A percentile compares a stretch with the other conserved stretches of the same genome.
These are phyloP conservation scores for Saccharomyces hybrid DNA, from an alignment of 1,139 yeast genomes.

Conservation along the genomic window DNA sequence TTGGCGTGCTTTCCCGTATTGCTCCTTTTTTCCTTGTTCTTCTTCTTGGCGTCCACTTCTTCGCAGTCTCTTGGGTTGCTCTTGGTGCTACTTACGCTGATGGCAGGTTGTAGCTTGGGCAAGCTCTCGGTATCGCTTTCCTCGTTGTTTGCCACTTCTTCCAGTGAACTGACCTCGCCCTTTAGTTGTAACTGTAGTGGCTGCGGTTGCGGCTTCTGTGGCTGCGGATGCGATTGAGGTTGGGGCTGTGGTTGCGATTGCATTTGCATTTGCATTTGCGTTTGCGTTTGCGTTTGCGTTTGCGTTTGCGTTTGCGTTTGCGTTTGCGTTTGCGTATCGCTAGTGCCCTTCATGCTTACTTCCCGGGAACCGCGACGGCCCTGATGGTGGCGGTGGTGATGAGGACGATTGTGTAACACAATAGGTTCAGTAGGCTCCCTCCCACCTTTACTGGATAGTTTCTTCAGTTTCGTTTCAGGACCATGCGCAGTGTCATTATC, in stretches of 20 bases:
- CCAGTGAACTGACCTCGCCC: neutral
- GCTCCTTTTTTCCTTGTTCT: neutral
- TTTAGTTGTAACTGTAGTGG: neutral
- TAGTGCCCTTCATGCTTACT: neutral
- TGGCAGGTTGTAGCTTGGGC: constrained; percentile 18
- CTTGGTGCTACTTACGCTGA: constrained; percentile 16
- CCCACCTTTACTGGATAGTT: neutral
- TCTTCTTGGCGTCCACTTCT: neutral
- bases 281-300: too few relatives aligned
- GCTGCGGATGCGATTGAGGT: too few relatives aligned
- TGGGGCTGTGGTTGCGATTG: too few relatives aligned
- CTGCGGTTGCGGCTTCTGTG: too few relatives aligned
- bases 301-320: too few relatives aligned
- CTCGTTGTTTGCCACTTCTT: constrained; percentile 1
- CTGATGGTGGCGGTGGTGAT: neutral
- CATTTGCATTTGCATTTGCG: too few relatives aligned
- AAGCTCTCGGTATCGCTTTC: neutral
- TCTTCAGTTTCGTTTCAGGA: neutral
- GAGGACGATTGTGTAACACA: neutral
- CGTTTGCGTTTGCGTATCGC: neutral
- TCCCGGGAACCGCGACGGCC: neutral
- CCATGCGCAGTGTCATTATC: neutral
- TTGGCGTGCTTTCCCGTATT: neutral
- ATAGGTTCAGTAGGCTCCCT: neutral
- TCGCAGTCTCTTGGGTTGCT: neutral